Base-by-base conservation (phyloP, 768 basidiomycete genomes). In the Russula emetica region DNA sequence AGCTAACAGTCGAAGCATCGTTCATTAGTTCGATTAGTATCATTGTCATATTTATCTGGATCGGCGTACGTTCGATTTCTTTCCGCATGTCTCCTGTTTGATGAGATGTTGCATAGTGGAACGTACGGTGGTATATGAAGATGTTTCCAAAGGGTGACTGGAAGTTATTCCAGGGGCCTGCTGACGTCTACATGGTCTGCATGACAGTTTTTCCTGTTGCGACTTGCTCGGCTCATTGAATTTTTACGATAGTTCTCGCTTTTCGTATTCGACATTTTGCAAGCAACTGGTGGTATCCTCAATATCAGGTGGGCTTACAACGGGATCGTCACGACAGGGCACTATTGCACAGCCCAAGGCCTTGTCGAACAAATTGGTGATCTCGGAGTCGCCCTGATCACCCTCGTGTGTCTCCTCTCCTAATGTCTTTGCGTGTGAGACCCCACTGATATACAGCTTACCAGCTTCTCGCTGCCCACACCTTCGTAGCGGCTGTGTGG, bases 301-400 rank as follows among this genome's bases (percentile, higher is more conserved):
- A 73, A 78, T 60, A 59, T 76, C 8, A 72, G 70, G 63, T 79
- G 78, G 77, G 69, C 78, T 10, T 61, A 71, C 44, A 58, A 67
- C 8, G 77, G 78, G 10, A 68, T 69, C 18, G 76, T 79, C 3
- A 67, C 72, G 36, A 66, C 63, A 1, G 76, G 77, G 7, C 20
- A 50, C 0, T 79, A 72, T 59, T 80, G 78, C 64, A 71, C 72
- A 7, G 72, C 76, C 0, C 78, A 80, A 67, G 76, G 77, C n/a
- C 68, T 75, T 45, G 62, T 80, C 6, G 74, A 78, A 63, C 76
- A 79, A 58, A 60, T 79, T 0, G 78, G 80, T 13, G 80, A 80
- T 56, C 74, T 78, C 2, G 75, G 74, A 28, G 77, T 76, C 4
- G 78, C 76, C 3, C 73, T 80, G 49, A 73, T 75, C 3, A 80